Base-by-base conservation (phyloP, 257 asterid genomes). In the Primulina eburnea region DNA sequence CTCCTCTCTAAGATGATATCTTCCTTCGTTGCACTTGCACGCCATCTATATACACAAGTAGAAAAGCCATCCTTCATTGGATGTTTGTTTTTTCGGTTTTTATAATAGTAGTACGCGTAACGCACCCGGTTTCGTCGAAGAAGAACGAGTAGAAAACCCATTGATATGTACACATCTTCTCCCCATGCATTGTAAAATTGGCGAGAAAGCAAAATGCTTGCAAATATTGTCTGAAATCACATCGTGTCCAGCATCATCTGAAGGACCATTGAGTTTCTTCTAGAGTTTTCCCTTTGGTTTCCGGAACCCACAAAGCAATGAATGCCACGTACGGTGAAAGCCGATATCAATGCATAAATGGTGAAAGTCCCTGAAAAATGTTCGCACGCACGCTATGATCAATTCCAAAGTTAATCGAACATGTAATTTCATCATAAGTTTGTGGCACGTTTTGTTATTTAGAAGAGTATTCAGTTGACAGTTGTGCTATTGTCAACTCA, bases 241-340 rank as follows among this genome's bases (percentile, higher is more conserved):
- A 47, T 47, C 1, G 20, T 47, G 56, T 47, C 1, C 26, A 16
- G 2, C 64, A 70, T 88, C 86, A 85, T 77, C 82, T 89, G 76
- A 88, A 89, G 70, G 80, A 87, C 38, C 43, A 69, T 62, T 91
- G 90, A 59, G 89, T 92, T 73, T 90, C 97, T 84, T 92, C 98
- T 55, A 92, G 79, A 18, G 97, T 89, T 79, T 72, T 88, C 64
- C 98, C 98, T 83, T 90, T 88, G 69, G 97, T 92, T 75, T 92
- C 96, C 33, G 98, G 98, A 70, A 92, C 91, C 87, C 95, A 88
- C 75, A 88, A 37, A 32, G 76, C 76, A 73, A 87, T 90, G 72
- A 90, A 84, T 33, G 59, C 83, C 17, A 85, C n/a, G n/a, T n/a
- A n/a, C 67, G 0, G 96, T 85, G 70, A 87, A 85, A 24, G 87